Evolutionary conservation across 2,329 filamentous ascomycete genomes (phyloP).

Genomic region (Sporothrix protearum): DNA sequence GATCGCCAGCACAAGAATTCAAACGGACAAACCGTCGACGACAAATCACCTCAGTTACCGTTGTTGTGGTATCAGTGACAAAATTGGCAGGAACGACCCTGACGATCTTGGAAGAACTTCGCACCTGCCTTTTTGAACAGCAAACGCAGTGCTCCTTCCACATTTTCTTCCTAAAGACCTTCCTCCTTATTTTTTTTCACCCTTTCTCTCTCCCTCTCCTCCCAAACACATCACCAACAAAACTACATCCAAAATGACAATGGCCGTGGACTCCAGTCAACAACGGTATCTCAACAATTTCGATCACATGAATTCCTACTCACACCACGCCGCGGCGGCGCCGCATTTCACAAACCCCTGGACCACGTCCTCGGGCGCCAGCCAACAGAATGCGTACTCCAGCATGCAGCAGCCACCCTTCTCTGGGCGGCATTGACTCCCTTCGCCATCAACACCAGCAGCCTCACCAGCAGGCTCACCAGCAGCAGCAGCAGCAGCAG

Average conservation of each 20-base stretch:
- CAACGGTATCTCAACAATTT: constrained; percentile 75
- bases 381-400: constrained; percentile 51
- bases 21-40: not conserved
- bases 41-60: not conserved
- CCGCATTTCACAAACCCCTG: constrained; percentile 91
- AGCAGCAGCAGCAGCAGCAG: constrained; percentile 27
- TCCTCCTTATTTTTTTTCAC: not conserved
- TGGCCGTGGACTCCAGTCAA: constrained; percentile 89
- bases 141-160: not conserved
- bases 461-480: constrained; percentile 36
- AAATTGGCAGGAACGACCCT: constrained; percentile 6
- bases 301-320: constrained; percentile 70
- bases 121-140: not conserved
- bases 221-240: not conserved
- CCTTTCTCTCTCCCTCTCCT: not conserved
- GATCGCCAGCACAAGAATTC: not conserved
- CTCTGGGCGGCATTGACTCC: constrained; percentile 52
- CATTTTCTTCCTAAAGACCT: not conserved
- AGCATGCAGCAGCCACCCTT: constrained; percentile 55
- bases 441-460: constrained; percentile 51
- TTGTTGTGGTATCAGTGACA: not conserved
- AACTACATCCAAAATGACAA: constrained; percentile 66
- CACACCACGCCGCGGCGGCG: constrained; percentile 43
- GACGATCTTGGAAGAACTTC: constrained; percentile 1
- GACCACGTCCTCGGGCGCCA: constrained; percentile 51